Conservation (phyloP, 371 early-diverging fungal species). For the Circinella umbellata region DNA sequence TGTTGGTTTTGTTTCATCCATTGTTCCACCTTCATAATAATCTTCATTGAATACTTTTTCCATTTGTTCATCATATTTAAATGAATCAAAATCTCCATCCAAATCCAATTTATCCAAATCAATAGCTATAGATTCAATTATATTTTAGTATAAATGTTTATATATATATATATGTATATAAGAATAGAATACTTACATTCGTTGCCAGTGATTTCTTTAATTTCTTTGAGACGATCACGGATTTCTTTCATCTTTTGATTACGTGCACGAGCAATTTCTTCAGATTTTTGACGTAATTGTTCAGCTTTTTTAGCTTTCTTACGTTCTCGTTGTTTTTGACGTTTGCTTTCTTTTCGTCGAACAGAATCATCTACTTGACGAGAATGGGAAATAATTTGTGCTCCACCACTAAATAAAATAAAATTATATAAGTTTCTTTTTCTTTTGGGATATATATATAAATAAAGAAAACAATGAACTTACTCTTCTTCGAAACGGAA, state of each 20-base stretch:
- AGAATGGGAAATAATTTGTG: constrained; percentile 72
- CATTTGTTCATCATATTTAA: constrained; percentile 86
- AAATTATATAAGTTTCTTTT: not conserved
- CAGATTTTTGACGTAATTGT: constrained; percentile 68
- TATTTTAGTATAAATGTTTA: not conserved
- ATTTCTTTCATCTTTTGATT: constrained; percentile 88
- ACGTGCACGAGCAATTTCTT: constrained; percentile 90
- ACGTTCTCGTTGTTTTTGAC: constrained; percentile 72
- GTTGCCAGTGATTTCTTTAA: constrained; percentile 87
- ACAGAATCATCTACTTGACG: constrained; percentile 78
- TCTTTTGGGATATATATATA: not conserved
- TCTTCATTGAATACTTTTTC: constrained; percentile 73
- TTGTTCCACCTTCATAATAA: constrained; percentile 60
- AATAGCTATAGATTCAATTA: constrained; percentile 32
- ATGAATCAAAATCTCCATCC: constrained; percentile 91
- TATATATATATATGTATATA: too few relatives aligned
- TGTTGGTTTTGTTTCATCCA: constrained; percentile 72
- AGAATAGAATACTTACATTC: constrained; percentile 30
- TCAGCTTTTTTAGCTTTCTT: constrained; percentile 73
- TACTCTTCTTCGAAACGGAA: constrained; percentile 93
- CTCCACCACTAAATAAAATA: constrained; percentile 46
- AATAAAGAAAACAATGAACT: constrained; percentile 11
- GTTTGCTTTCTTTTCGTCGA: constrained; percentile 75
- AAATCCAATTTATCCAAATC: constrained; percentile 84
- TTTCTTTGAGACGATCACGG: constrained; percentile 74